These are phyloP conservation scores for Verticillium dahliae DNA, from an alignment of 2,329 filamentous ascomycete species.

Conservation along the genomic window DNA sequence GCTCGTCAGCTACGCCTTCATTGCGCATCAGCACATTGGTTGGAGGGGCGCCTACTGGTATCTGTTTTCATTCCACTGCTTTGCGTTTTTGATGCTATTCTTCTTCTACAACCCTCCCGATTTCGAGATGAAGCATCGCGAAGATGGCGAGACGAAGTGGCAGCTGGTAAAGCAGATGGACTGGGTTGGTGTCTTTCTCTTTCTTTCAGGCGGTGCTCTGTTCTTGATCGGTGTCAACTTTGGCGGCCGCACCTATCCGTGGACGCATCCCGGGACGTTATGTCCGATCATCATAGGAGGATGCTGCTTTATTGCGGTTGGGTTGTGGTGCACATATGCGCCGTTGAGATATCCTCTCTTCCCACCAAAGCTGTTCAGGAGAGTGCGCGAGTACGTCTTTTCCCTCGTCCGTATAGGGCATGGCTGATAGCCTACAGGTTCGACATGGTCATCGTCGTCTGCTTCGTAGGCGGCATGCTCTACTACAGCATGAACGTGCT, in stretches of 20 bases:
- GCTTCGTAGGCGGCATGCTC: conserved; percentile 23
- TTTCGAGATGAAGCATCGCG: conserved; percentile 25
- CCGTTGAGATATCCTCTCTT: conserved; percentile 20
- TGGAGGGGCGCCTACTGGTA: conserved; percentile 17
- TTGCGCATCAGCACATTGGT: conserved; percentile 10
- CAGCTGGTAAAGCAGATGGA: conserved; percentile 18
- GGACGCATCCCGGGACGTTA: conserved; percentile 18
- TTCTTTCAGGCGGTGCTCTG: conserved; percentile 17
- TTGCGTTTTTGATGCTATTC: conserved; percentile 14
- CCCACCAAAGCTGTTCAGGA: conserved; percentile 20
- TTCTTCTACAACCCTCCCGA: conserved; percentile 27
- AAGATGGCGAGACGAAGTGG: conserved; percentile 17
- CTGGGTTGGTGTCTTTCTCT: conserved; percentile 19
- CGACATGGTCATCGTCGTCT: conserved; percentile 21
- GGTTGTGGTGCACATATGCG: conserved; percentile 19
- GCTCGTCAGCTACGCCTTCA: conserved; percentile 23
- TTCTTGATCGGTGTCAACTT: conserved; percentile 22
- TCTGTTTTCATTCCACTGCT: conserved; percentile 14
- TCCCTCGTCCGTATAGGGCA: background rate
- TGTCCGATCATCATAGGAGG: conserved; percentile 22
- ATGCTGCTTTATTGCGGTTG: conserved; percentile 19
- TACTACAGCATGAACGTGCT: conserved; percentile 23
- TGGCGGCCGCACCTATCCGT: conserved; percentile 20
- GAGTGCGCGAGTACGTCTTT: conserved; percentile 15
- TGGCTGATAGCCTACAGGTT: conserved; percentile 11